Percentiles rank a stretch among this genome's conserved stretches.
phyloP scores from a whole-genome alignment of 495 filamentous ascomycete species.

The Letharia columbiana region DNA sequence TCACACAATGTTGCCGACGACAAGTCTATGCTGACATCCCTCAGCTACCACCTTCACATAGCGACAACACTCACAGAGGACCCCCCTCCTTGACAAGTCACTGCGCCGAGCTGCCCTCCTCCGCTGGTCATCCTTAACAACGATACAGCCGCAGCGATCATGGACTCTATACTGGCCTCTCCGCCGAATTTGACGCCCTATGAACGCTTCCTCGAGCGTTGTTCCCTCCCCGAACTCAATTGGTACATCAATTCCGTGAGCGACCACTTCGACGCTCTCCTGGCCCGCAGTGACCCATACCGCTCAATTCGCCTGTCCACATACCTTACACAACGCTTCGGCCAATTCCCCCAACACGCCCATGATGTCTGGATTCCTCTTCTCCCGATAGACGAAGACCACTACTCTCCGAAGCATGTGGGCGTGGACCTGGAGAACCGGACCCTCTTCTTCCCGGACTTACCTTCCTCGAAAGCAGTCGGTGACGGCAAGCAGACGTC shows the following conservation, averaged over 20 bases:
- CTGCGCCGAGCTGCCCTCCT: neutral
- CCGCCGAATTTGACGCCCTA: conserved; percentile 3
- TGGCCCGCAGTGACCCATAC: neutral
- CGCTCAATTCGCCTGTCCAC: neutral
- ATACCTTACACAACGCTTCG: conserved; percentile 1
- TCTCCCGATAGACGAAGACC: neutral
- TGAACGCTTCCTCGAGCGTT: conserved; percentile 5
- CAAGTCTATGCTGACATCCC: neutral
- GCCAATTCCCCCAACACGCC: neutral
- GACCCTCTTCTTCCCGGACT: neutral
- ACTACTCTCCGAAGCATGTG: neutral
- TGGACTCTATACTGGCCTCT: neutral
- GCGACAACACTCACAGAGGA: no score
- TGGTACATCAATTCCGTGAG: conserved; percentile 1
- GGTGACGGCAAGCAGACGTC: neutral
- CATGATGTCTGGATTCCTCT: neutral
- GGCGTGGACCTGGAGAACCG: neutral
- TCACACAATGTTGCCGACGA: neutral
- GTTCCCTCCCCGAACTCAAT: conserved; percentile 4
- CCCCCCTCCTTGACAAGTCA: neutral
- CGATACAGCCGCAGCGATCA: neutral
- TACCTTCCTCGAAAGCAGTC: neutral
- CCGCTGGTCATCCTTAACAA: neutral
- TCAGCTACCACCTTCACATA: neutral
- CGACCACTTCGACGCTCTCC: conserved; percentile 2